Percentiles rank a stretch among this genome's conserved stretches.
These are phyloP conservation scores for Aspergillus persii DNA, from an alignment of 2,329 filamentous ascomycete genomes.

Conservation along the genomic window DNA sequence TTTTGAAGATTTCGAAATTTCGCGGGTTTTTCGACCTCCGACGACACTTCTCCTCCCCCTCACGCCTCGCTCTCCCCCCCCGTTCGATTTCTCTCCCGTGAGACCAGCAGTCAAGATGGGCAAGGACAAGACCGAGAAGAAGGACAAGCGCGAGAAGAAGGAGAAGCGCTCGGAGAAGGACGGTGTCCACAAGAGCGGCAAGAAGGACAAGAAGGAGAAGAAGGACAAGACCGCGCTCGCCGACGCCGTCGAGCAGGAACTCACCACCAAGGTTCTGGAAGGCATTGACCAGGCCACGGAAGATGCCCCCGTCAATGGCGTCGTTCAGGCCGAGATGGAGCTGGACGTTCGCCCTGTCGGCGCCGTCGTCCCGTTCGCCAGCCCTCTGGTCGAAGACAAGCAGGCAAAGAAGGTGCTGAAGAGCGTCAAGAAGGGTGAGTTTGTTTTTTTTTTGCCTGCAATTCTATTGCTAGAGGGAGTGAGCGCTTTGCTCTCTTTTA, in stretches of 20 bases:
- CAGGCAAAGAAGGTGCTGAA: slow-evolving; percentile 52
- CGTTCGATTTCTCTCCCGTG: slow-evolving; percentile 5
- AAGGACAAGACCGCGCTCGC: slow-evolving; percentile 40
- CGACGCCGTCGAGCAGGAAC: slow-evolving; percentile 41
- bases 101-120: slow-evolving; percentile 37
- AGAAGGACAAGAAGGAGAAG: slow-evolving; percentile 49
- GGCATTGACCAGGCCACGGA: slow-evolving; percentile 32
- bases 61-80: slow-evolving; percentile 9
- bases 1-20: slow-evolving; percentile 37
- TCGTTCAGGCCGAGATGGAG: slow-evolving; percentile 28
- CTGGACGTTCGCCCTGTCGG: slow-evolving; percentile 39
- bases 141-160: slow-evolving; percentile 46
- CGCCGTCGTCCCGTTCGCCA: slow-evolving; percentile 50
- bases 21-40: slow-evolving; percentile 14
- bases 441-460: neutral
- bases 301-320: slow-evolving; percentile 21
- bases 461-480: neutral
- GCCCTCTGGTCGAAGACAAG: slow-evolving; percentile 52
- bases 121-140: slow-evolving; percentile 48
- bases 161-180: slow-evolving; percentile 47
- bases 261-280: slow-evolving; percentile 36
- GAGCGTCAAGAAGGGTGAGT: slow-evolving; percentile 51
- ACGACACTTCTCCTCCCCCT: slow-evolving; percentile 21
- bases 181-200: slow-evolving; percentile 44
- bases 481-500: neutral